Evolutionary conservation across 75 land plant species (phyloP).

Genomic region (Sequoiadendron giganteum): DNA sequence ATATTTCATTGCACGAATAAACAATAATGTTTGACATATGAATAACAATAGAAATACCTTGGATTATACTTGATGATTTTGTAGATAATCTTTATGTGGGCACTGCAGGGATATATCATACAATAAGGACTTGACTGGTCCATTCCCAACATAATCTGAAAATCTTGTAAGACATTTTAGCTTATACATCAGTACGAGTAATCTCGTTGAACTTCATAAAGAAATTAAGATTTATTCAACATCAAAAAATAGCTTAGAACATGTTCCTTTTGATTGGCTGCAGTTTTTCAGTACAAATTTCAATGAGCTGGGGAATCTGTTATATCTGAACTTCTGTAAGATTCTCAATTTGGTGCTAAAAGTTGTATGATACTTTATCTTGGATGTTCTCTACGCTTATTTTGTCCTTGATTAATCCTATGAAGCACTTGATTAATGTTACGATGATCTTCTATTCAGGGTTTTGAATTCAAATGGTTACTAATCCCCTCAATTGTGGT

Average conservation of each 20-base stretch:
- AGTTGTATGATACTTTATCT: background rate
- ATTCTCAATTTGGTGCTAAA: background rate
- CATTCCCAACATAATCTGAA: background rate
- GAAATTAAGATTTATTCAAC: background rate
- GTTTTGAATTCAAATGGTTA: slow-evolving; percentile 44
- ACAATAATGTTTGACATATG: too few species aligned
- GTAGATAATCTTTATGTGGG: too few species aligned
- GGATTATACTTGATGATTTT: too few species aligned
- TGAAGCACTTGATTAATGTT: background rate
- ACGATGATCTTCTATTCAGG: background rate
- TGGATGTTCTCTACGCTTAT: background rate
- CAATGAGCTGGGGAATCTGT: background rate
- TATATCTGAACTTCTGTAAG: background rate
- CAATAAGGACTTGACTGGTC: background rate
- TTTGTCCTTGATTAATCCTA: background rate
- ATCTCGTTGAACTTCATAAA: background rate
- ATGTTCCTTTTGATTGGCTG: background rate
- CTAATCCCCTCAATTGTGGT: too few species aligned
- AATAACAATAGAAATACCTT: background rate
- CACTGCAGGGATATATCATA: slow-evolving; percentile 2
- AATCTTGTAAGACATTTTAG: background rate
- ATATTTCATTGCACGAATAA: background rate
- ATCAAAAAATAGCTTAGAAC: background rate
- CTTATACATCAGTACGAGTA: background rate
- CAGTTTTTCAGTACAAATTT: background rate